Conservation (phyloP, 2,329 filamentous ascomycete genomes). For the Claviceps humidiphila region DNA sequence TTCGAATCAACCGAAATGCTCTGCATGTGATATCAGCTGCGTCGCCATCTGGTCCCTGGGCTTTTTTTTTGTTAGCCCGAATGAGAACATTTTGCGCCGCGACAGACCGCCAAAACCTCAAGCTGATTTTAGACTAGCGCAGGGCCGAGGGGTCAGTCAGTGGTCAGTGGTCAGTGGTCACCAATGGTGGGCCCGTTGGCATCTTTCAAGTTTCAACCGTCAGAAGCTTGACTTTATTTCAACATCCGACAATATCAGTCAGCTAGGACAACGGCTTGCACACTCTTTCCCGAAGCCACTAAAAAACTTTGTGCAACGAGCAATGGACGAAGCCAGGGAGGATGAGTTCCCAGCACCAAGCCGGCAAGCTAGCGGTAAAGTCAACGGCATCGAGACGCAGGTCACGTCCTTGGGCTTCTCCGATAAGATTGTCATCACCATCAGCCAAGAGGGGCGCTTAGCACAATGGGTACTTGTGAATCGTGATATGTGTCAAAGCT, state of each 20-base stretch:
- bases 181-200: background rate
- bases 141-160: conserved; percentile 10
- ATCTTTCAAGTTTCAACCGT: background rate
- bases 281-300: conserved; percentile 3
- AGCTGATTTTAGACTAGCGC: conserved; percentile 21
- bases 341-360: conserved; percentile 58
- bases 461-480: conserved; percentile 78
- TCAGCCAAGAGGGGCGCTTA: conserved; percentile 72
- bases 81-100: conserved; percentile 21
- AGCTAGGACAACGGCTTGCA: background rate
- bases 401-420: conserved; percentile 62
- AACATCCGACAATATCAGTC: background rate
- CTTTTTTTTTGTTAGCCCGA: conserved; percentile 7
- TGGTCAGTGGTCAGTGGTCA: no score
- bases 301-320: conserved; percentile 9
- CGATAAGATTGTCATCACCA: conserved; percentile 82
- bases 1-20: conserved; percentile 12
- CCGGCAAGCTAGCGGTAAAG: conserved; percentile 42
- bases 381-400: conserved; percentile 59
- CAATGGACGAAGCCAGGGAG: conserved; percentile 24
- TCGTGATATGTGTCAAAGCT: background rate
- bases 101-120: conserved; percentile 20
- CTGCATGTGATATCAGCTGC: background rate
- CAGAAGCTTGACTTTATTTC: no score
- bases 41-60: no score